Evolutionary conservation across 192 early-diverging fungal genomes (phyloP).

Genomic region (Coemansia guatemalensis): DNA sequence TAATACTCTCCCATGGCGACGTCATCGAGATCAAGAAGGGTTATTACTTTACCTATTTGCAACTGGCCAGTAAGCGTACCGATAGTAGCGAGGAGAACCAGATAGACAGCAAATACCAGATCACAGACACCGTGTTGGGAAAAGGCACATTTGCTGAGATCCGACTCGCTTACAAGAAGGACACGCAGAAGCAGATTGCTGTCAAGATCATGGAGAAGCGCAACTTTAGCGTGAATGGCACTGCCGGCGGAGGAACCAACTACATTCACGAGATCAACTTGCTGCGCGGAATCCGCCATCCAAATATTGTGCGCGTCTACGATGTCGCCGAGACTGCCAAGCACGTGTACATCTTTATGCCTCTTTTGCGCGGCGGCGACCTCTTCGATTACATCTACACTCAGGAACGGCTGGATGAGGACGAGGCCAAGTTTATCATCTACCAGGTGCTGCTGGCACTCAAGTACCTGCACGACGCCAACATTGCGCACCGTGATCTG

Average conservation of each 20-base stretch:
- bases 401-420: constrained; percentile 68
- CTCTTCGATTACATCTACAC: constrained; percentile 81
- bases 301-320: constrained; percentile 69
- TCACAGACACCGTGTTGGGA: constrained; percentile 45
- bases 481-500: constrained; percentile 83
- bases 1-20: constrained; percentile 61
- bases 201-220: constrained; percentile 86
- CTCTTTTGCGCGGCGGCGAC: constrained; percentile 78
- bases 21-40: constrained; percentile 57
- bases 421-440: constrained; percentile 72
- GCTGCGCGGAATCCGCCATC: constrained; percentile 66
- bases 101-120: constrained; percentile 50
- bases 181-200: constrained; percentile 67
- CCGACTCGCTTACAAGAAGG: constrained; percentile 62
- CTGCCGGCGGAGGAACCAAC: constrained; percentile 74
- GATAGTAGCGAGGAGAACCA: constrained; percentile 12
- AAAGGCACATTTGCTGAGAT: constrained; percentile 81
- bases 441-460: constrained; percentile 75
- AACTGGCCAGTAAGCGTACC: constrained; percentile 9
- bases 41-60: constrained; percentile 52
- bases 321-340: constrained; percentile 61
- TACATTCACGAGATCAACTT: constrained; percentile 74
- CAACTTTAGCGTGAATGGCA: constrained; percentile 63
- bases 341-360: constrained; percentile 74
- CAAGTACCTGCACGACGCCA: constrained; percentile 73